Evolutionary conservation across 2,329 filamentous ascomycete genomes (phyloP).

Genomic region (Talaromyces sp.): DNA sequence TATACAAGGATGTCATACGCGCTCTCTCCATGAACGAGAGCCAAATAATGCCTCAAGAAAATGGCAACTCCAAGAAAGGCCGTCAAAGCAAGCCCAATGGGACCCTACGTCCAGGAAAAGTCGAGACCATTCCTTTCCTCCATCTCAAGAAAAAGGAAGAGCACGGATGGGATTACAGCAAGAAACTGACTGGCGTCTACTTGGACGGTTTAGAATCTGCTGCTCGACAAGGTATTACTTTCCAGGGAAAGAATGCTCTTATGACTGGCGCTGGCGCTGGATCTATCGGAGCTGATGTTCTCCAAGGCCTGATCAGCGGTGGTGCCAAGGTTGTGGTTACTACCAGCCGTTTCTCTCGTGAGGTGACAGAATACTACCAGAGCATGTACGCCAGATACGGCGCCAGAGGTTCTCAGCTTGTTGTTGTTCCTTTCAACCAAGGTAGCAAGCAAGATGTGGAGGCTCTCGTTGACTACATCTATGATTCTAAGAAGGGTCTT

Average conservation of each 20-base stretch:
- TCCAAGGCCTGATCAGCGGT: constrained; percentile 92
- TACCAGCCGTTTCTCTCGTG: constrained; percentile 90
- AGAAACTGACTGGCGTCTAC: constrained; percentile 91
- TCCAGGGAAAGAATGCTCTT: constrained; percentile 89
- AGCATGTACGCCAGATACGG: constrained; percentile 95
- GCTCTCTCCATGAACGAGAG: constrained; percentile 97
- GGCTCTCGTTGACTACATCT: constrained; percentile 90
- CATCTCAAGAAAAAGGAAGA: constrained; percentile 97
- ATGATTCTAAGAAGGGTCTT: constrained; percentile 90
- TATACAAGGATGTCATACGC: constrained; percentile 91
- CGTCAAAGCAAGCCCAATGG: constrained; percentile 49
- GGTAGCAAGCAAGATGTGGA: constrained; percentile 98
- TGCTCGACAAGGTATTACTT: constrained; percentile 80
- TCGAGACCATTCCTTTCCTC: constrained; percentile 95
- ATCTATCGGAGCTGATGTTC: constrained; percentile 93
- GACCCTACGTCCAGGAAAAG: constrained; percentile 70
- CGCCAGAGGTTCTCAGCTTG: constrained; percentile 87
- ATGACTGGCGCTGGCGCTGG: constrained; percentile 98
- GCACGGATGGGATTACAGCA: constrained; percentile 98
- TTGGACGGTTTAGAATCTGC: constrained; percentile 87
- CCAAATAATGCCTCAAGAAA: constrained; percentile 89
- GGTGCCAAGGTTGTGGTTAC: constrained; percentile 96
- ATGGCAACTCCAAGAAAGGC: constrained; percentile 56
- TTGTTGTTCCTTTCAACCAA: constrained; percentile 98
- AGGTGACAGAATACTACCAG: constrained; percentile 99